Conservation (phyloP, 2,329 filamentous ascomycete species). For the Paecilomyces sp. region DNA sequence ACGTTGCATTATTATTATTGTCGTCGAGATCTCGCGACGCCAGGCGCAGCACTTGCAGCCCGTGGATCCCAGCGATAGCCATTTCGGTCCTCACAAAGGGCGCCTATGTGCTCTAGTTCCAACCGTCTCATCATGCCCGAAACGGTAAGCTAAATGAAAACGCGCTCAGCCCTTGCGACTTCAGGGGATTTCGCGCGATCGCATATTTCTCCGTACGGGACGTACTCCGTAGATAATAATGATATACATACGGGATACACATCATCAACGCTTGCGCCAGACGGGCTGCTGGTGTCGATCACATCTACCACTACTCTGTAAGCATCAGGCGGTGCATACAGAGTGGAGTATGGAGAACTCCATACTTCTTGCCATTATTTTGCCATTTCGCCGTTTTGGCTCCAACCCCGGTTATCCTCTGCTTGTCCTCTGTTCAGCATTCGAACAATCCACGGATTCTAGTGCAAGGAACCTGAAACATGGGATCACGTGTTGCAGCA, state of each 20-base stretch:
- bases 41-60: neutral
- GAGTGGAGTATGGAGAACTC: no score
- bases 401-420: neutral
- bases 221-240: no score
- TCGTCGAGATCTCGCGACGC: neutral
- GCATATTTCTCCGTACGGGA: neutral
- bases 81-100: neutral
- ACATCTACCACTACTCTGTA: no score
- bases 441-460: neutral
- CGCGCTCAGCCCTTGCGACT: neutral
- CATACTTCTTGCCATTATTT: neutral
- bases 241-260: no score
- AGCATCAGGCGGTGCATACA: no score
- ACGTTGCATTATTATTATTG: neutral
- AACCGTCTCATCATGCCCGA: neutral
- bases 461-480: constrained; percentile 1
- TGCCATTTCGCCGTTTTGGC: neutral
- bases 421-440: neutral
- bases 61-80: neutral
- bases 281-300: no score
- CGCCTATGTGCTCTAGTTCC: neutral
- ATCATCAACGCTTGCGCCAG: no score
- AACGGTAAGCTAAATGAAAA: neutral
- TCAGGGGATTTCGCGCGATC: neutral
- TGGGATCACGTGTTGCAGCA: neutral